phyloP scores from a whole-genome alignment of 2,329 filamentous ascomycete species.

The Fusarium agapanthi region DNA sequence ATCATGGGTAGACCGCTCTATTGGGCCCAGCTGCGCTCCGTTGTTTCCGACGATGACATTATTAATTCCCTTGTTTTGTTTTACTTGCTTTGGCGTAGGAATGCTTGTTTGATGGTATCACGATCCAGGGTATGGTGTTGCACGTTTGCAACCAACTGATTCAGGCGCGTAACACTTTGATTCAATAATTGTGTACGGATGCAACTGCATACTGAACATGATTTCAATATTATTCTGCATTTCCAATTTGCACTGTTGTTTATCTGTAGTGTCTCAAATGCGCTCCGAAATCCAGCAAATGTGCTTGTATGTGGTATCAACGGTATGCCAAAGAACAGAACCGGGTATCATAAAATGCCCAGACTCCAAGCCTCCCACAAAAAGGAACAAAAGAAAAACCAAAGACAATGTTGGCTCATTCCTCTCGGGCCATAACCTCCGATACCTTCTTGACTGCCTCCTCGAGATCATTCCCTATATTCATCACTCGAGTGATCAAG shows the following conservation, averaged over 20 bases:
- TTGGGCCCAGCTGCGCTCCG: slow-evolving; percentile 12
- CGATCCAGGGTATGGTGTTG: slow-evolving; percentile 8
- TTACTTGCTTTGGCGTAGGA: background rate
- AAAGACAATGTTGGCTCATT: background rate
- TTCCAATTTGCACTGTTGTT: background rate
- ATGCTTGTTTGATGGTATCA: background rate
- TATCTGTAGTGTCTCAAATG: background rate
- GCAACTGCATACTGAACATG: background rate
- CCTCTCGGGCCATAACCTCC: background rate
- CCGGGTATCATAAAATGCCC: background rate
- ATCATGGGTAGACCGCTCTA: slow-evolving; percentile 1
- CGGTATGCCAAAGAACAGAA: background rate
- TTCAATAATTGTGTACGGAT: background rate
- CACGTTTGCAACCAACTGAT: background rate
- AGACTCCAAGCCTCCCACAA: background rate
- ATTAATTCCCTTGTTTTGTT: background rate
- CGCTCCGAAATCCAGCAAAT: background rate
- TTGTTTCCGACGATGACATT: slow-evolving; percentile 13
- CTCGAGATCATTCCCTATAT: background rate
- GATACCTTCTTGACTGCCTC: background rate
- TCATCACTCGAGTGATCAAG: background rate
- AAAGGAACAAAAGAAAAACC: background rate
- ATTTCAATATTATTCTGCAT: background rate
- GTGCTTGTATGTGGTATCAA: background rate
- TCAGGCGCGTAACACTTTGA: background rate